Evolutionary conservation across 768 basidiomycete species (phyloP), one percentile per base, ranked within the genome.

Genomic region (Obba rivulosa): DNA sequence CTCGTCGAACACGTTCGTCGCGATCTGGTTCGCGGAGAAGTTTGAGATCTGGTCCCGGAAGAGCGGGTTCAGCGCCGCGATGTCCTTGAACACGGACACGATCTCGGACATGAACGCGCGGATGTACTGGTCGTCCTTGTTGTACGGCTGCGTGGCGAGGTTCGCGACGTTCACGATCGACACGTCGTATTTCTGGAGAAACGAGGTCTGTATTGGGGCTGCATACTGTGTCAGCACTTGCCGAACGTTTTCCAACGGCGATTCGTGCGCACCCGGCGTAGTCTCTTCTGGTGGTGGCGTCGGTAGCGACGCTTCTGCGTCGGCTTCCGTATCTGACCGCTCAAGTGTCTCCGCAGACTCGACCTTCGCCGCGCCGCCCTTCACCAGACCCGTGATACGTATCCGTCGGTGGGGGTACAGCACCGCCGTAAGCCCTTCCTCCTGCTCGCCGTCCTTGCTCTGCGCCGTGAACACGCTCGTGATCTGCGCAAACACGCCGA

Each of bases 31-130:
- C 67, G 95, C 92, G 14, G 88, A 88, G 66, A 96, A 96, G 64
- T 92, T 92, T 53, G 93, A 92, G 57, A 97, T 95, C 63, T 97
- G 94, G 71, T 97, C 95, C 37, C 94, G 87, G 84, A 98, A 97
- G 55, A 97, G 81, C 2, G 93, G 93, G 66, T 96, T 95, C 37
- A 97, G 78, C 64, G 94, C 91, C 0, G 94, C 94, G 51, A 98
- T 96, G 62, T 97, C 94, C 73, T 98, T 98, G 80, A 98, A 97
- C 34, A 94, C 92, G 39, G 88, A 86, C 55, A 98, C 87, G 51
- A 98, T 92, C 68, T 98, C 95, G 37, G 86, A 85, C 81, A 92
- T 94, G 68, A 96, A 89, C 3, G 95, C 95, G 22, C 92, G 87
- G 57, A 95, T 85, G 65, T 94, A 87, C 64, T 96, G 93, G 68